Percentiles rank a stretch among this genome's conserved stretches.
phyloP scores from a whole-genome alignment of 129 eudicot species.

The Solidago caesia region DNA sequence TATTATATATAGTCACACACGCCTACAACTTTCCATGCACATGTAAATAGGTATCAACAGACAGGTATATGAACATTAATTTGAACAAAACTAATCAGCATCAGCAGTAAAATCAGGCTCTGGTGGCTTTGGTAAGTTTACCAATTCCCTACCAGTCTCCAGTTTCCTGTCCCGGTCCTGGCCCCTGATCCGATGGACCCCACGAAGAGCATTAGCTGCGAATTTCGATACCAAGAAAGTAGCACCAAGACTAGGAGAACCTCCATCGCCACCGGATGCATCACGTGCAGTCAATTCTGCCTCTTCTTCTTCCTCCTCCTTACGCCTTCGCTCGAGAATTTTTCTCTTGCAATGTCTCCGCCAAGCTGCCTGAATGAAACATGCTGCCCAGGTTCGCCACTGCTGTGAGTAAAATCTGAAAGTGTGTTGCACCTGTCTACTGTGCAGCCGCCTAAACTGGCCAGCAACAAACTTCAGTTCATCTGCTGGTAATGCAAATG shows the following conservation, averaged over 20 bases:
- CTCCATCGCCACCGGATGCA: conserved; percentile 31
- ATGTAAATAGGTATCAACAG: background rate
- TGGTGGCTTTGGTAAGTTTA: conserved; percentile 79
- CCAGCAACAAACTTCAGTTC: conserved; percentile 84
- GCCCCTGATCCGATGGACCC: conserved; percentile 64
- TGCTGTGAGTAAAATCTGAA: conserved; percentile 88
- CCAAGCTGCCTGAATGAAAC: conserved; percentile 92
- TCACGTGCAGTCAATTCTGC: conserved; percentile 31
- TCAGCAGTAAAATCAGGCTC: conserved; percentile 87
- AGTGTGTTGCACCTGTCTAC: conserved; percentile 89
- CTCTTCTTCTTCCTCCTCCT: conserved; percentile 58
- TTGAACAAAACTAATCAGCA: conserved; percentile 49
- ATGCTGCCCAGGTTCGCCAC: conserved; percentile 95
- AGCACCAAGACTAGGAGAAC: conserved; percentile 66
- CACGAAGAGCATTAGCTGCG: conserved; percentile 81
- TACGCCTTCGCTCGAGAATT: conserved; percentile 47
- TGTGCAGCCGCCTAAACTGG: conserved; percentile 89
- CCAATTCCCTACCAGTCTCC: conserved; percentile 62
- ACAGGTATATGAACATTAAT: background rate
- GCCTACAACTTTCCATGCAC: conserved; percentile 14
- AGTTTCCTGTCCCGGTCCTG: conserved; percentile 45
- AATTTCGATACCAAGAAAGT: conserved; percentile 76
- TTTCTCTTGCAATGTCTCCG: conserved; percentile 66
- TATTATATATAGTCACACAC: conserved; percentile 9
- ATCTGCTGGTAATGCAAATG: conserved; percentile 81